Conservation (phyloP, 208 protist genomes). For the Leishmania tropica region DNA sequence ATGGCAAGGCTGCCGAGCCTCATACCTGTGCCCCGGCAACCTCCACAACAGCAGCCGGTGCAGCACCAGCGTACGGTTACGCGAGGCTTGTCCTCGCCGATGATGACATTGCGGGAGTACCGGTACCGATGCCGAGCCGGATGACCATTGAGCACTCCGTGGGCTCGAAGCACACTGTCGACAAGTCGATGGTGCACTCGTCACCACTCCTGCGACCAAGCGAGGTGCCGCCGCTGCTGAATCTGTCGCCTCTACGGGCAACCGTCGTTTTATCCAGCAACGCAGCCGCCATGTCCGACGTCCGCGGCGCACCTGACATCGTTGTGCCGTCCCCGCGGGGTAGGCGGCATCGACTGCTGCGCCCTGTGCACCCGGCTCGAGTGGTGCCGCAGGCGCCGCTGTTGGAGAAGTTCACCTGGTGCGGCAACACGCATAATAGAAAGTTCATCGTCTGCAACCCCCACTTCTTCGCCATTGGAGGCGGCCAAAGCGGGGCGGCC, state of each 20-base stretch:
- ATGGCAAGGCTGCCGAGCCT: background rate
- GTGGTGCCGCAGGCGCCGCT: constrained; percentile 18
- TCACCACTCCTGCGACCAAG: too few species aligned
- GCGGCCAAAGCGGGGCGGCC: constrained; percentile 52
- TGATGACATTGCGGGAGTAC: background rate
- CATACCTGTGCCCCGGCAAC: too few species aligned
- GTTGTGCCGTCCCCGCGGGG: background rate
- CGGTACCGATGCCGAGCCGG: constrained; percentile 17
- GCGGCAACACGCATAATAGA: constrained; percentile 24
- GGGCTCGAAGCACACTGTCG: background rate
- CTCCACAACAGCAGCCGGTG: background rate
- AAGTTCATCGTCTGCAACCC: constrained; percentile 52
- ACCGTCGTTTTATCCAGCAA: background rate
- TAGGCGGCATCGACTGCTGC: background rate
- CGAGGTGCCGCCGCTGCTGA: background rate
- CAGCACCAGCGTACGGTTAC: background rate
- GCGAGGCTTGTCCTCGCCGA: background rate
- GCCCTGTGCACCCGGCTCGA: background rate
- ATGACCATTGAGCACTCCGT: constrained; percentile 10
- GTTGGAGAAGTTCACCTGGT: constrained; percentile 44
- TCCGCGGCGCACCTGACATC: background rate
- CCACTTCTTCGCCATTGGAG: constrained; percentile 56
- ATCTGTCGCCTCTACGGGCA: background rate
- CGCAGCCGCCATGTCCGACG: background rate
- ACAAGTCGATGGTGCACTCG: background rate